phyloP scores from a whole-genome alignment of 306 rosid species.

The Spatholobus suberectus region DNA sequence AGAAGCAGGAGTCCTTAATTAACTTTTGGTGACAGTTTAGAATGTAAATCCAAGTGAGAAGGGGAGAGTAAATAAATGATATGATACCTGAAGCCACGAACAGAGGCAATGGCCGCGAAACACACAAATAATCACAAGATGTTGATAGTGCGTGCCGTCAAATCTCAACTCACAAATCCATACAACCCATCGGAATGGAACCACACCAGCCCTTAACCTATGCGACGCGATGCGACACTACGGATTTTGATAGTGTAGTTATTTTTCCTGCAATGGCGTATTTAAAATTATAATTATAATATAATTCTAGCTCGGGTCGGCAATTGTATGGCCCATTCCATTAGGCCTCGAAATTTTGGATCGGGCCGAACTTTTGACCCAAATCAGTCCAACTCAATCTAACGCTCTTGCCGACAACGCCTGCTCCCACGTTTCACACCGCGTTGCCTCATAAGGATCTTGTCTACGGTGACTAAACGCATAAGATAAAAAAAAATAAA shows the following conservation, averaged over 20 bases:
- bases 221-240: background rate
- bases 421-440: too few species aligned
- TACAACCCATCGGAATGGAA: background rate
- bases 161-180: slow-evolving; percentile 23
- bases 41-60: background rate
- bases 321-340: background rate
- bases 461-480: too few species aligned
- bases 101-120: slow-evolving; percentile 7
- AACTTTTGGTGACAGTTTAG: background rate
- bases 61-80: background rate
- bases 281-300: background rate
- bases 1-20: background rate
- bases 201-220: slow-evolving; percentile 1
- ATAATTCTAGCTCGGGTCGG: background rate
- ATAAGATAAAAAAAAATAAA: too few species aligned
- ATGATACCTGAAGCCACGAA: background rate
- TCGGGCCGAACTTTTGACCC: background rate
- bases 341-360: background rate
- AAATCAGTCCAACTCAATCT: background rate
- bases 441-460: too few species aligned
- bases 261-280: background rate
- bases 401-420: background rate
- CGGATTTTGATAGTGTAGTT: background rate
- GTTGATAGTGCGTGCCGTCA: background rate
- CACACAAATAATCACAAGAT: background rate